These are phyloP conservation scores for Brassica incana DNA, from an alignment of 345 rosid species.

Conservation along the genomic window DNA sequence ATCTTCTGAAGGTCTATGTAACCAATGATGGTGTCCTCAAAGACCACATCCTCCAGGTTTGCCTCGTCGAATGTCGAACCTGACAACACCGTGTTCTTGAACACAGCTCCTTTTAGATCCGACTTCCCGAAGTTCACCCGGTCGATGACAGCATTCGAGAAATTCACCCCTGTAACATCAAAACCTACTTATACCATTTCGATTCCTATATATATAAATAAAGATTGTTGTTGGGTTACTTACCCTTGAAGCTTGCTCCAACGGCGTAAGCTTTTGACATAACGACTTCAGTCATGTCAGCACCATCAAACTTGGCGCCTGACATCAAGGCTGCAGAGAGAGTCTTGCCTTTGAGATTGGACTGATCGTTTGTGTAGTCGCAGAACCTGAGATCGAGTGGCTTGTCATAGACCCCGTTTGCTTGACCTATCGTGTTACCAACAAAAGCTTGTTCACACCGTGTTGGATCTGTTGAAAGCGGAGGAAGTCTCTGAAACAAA, in stretches of 20 bases:
- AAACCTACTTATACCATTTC: neutral
- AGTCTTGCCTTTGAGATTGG: conserved; percentile 88
- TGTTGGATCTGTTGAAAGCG: conserved; percentile 82
- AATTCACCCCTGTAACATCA: conserved; percentile 60
- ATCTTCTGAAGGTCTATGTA: conserved; percentile 41
- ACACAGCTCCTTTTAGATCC: conserved; percentile 73
- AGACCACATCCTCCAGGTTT: conserved; percentile 58
- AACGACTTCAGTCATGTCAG: conserved; percentile 95
- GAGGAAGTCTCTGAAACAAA: conserved; percentile 80
- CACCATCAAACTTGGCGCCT: conserved; percentile 95
- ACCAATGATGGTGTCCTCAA: conserved; percentile 42
- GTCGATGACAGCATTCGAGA: conserved; percentile 84
- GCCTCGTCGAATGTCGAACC: conserved; percentile 82
- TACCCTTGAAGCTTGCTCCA: conserved; percentile 95
- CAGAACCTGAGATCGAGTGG: conserved; percentile 94
- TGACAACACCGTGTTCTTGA: conserved; percentile 72
- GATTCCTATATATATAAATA: neutral
- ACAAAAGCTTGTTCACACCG: conserved; percentile 85
- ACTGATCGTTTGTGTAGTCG: conserved; percentile 76
- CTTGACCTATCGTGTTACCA: conserved; percentile 97
- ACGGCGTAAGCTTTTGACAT: conserved; percentile 98
- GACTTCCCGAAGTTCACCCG: conserved; percentile 81
- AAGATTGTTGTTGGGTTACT: neutral
- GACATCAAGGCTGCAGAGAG: conserved; percentile 96
- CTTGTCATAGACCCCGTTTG: conserved; percentile 96